phyloP scores from a whole-genome alignment of 495 filamentous ascomycete genomes.

The Xylaria intraflava region DNA sequence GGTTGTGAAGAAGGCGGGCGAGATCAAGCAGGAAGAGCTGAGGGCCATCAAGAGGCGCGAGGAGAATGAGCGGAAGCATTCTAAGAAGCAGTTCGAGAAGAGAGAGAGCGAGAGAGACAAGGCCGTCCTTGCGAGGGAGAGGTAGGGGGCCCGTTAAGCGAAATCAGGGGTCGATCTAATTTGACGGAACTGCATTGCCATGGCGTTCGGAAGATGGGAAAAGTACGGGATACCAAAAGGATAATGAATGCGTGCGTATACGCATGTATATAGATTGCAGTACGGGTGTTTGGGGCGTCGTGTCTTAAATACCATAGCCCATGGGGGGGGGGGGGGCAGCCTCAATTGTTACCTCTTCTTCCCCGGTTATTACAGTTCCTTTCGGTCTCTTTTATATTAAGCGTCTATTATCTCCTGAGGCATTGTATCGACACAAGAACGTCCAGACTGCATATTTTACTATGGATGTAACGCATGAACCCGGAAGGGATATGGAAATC shows the following conservation, averaged over 20 bases:
- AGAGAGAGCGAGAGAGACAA: conserved; percentile 85
- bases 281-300: background rate
- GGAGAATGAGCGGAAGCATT: conserved; percentile 92
- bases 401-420: too few species aligned
- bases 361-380: too few species aligned
- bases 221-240: conserved; percentile 20
- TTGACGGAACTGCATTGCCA: conserved; percentile 17
- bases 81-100: conserved; percentile 65
- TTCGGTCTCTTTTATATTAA: too few species aligned
- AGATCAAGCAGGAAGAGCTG: conserved; percentile 92
- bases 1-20: conserved; percentile 91
- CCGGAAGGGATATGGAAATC: too few species aligned
- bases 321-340: background rate
- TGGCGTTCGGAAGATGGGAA: conserved; percentile 20
- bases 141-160: conserved; percentile 39
- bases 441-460: too few species aligned
- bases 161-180: conserved; percentile 3
- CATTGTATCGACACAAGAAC: too few species aligned
- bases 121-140: conserved; percentile 73
- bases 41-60: conserved; percentile 77
- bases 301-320: background rate
- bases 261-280: background rate
- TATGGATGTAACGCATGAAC: too few species aligned
- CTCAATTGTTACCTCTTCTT: too few species aligned
- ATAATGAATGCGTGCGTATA: background rate